These are phyloP conservation scores for Verticillium zaregamsianum DNA, from an alignment of 2,329 filamentous ascomycete genomes.

Conservation along the genomic window DNA sequence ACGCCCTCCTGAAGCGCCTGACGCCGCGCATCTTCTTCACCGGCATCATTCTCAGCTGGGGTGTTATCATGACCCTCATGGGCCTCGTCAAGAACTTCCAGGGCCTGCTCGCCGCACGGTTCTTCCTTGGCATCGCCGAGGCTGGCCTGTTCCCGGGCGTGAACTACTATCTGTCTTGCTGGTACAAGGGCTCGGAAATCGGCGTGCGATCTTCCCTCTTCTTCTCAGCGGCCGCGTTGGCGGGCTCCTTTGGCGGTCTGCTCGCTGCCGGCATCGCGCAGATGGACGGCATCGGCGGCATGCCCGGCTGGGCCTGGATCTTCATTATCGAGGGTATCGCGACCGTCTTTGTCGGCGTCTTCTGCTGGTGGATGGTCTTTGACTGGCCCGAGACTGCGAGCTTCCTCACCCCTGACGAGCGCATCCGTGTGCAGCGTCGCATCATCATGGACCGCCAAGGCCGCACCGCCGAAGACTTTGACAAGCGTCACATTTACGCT, in stretches of 20 bases:
- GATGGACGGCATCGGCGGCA: conserved; percentile 56
- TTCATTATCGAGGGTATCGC: conserved; percentile 65
- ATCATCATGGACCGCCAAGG: conserved; percentile 65
- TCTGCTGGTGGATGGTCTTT: conserved; percentile 69
- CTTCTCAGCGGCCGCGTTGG: conserved; percentile 74
- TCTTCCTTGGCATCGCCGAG: conserved; percentile 62
- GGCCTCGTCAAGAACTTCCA: conserved; percentile 39
- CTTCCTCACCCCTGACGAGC: conserved; percentile 65
- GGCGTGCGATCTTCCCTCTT: conserved; percentile 70
- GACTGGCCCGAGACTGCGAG: conserved; percentile 73
- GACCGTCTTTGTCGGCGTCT: conserved; percentile 60
- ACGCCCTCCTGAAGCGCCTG: conserved; percentile 60
- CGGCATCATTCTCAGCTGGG: conserved; percentile 54
- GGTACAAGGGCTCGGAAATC: conserved; percentile 74
- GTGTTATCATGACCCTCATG: conserved; percentile 40
- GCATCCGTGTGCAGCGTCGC: conserved; percentile 62
- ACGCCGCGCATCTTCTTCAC: conserved; percentile 63
- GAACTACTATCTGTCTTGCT: conserved; percentile 68
- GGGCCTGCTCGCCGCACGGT: conserved; percentile 43
- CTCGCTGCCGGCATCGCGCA: conserved; percentile 64
- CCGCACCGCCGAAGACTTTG: conserved; percentile 67
- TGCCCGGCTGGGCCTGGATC: conserved; percentile 56
- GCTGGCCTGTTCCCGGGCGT: conserved; percentile 64
- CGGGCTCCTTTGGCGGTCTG: conserved; percentile 69
- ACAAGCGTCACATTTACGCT: conserved; percentile 65